Conservation (phyloP, 768 basidiomycete species). For the Gymnopilus dilepis region DNA sequence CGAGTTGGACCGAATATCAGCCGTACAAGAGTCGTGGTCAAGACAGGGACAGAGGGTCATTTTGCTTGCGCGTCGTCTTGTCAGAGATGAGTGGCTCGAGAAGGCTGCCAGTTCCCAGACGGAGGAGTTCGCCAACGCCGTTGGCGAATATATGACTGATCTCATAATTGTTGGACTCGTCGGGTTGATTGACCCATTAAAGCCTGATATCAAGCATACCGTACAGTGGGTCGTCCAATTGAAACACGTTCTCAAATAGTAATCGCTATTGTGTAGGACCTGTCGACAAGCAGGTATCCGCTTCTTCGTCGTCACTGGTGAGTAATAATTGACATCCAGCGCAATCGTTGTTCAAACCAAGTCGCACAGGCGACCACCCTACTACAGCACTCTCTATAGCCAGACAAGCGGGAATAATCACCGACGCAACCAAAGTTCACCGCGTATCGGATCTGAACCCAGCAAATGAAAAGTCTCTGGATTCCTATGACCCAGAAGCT, state of each 20-base stretch:
- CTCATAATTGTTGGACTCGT: constrained; percentile 62
- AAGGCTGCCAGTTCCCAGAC: constrained; percentile 39
- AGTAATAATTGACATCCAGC: background rate
- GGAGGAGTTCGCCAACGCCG: constrained; percentile 43
- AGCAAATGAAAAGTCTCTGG: constrained; percentile 25
- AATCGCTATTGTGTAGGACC: constrained; percentile 25
- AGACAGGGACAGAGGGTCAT: constrained; percentile 66
- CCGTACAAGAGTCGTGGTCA: constrained; percentile 54
- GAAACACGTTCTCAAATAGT: background rate
- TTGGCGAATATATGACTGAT: constrained; percentile 47
- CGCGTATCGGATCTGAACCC: constrained; percentile 41
- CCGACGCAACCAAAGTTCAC: constrained; percentile 41
- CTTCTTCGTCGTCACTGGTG: constrained; percentile 66
- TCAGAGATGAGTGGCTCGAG: constrained; percentile 37
- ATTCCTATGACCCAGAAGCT: constrained; percentile 36
- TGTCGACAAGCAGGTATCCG: constrained; percentile 63
- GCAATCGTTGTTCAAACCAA: too few relatives aligned
- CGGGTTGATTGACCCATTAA: constrained; percentile 65
- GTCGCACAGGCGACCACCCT: constrained; percentile 52
- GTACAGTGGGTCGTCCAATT: constrained; percentile 32
- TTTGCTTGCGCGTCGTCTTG: constrained; percentile 52
- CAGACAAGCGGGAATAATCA: constrained; percentile 62
- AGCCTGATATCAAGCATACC: constrained; percentile 57
- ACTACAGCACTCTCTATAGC: constrained; percentile 69
- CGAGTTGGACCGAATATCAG: constrained; percentile 34